Percentiles rank a stretch among this genome's conserved stretches.
Evolutionary conservation across 495 filamentous ascomycete genomes (phyloP).

Genomic region (Pyrenopolyporus hunteri): DNA sequence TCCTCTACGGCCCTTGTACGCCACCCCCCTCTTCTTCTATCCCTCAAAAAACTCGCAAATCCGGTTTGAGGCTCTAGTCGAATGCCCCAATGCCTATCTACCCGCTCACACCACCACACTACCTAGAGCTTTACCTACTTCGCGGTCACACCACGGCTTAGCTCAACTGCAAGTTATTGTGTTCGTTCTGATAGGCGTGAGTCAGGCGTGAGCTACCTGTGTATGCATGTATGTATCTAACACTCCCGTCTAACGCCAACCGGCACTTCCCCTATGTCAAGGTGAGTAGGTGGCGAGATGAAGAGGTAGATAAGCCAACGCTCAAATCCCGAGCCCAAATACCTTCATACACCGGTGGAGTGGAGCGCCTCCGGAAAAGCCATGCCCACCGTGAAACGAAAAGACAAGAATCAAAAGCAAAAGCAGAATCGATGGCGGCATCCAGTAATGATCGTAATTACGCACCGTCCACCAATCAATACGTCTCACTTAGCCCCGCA

Average conservation of each 20-base stretch:
- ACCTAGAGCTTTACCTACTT: not conserved
- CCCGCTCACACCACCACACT: not conserved
- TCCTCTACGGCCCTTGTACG: not conserved
- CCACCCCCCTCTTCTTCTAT: not conserved
- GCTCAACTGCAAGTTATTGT: too few species aligned
- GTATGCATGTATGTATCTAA: too few species aligned
- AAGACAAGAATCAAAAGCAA: not conserved
- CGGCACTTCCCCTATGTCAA: not conserved
- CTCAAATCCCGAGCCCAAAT: not conserved
- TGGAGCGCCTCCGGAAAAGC: not conserved
- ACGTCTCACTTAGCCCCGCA: conserved; percentile 44
- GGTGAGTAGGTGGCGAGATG: not conserved
- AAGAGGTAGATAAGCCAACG: not conserved
- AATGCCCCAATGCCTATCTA: not conserved
- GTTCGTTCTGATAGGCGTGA: too few species aligned
- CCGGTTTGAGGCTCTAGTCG: not conserved
- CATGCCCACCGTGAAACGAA: not conserved
- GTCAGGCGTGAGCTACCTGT: too few species aligned
- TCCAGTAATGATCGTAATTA: not conserved
- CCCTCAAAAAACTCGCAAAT: not conserved
- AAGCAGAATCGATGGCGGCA: not conserved
- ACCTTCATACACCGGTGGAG: not conserved
- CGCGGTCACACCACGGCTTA: too few species aligned
- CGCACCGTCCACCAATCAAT: conserved; percentile 2
- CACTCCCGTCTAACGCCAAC: too few species aligned